phyloP scores from a whole-genome alignment of 805 yeast genomes.

The Candida nemodendra region DNA sequence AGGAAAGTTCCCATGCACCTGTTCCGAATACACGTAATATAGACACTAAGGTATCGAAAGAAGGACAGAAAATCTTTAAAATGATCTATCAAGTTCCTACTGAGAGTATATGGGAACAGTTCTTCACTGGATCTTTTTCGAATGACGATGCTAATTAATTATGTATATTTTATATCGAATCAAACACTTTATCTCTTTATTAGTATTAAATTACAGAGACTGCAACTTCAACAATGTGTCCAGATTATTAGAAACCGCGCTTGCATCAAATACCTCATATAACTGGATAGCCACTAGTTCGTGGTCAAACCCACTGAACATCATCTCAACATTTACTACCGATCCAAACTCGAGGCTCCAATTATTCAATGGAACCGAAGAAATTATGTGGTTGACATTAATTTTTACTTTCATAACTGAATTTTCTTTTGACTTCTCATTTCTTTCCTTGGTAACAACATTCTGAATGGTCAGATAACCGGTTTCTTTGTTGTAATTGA shows the following conservation, averaged over 20 bases:
- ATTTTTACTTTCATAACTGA: constrained; percentile 3
- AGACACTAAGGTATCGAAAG: constrained; percentile 31
- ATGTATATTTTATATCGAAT: no score
- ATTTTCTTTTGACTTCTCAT: constrained; percentile 1
- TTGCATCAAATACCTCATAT: constrained; percentile 21
- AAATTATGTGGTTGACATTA: constrained; percentile 12
- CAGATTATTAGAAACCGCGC: constrained; percentile 12
- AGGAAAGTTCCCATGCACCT: not conserved
- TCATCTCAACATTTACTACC: constrained; percentile 24
- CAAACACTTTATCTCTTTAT: no score
- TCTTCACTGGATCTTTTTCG: constrained; percentile 37
- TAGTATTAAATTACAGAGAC: constrained; percentile 3
- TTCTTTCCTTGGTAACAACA: constrained; percentile 8
- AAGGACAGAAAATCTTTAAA: constrained; percentile 57
- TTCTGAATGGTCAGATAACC: constrained; percentile 18
- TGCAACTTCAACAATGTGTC: constrained; percentile 15
- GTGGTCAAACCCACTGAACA: constrained; percentile 11
- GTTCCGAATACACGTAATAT: constrained; percentile 2
- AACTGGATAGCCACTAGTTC: constrained; percentile 20
- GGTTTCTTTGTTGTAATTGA: constrained; percentile 15
- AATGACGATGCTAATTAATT: constrained; percentile 13
- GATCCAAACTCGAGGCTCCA: constrained; percentile 17
- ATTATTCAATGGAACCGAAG: constrained; percentile 6
- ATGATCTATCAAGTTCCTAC: constrained; percentile 62
- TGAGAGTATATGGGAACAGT: constrained; percentile 70